A percentile compares a stretch with the other conserved stretches of the same genome.
Conservation (phyloP, 2,329 filamentous ascomycete species). For the Fusarium sp. region DNA sequence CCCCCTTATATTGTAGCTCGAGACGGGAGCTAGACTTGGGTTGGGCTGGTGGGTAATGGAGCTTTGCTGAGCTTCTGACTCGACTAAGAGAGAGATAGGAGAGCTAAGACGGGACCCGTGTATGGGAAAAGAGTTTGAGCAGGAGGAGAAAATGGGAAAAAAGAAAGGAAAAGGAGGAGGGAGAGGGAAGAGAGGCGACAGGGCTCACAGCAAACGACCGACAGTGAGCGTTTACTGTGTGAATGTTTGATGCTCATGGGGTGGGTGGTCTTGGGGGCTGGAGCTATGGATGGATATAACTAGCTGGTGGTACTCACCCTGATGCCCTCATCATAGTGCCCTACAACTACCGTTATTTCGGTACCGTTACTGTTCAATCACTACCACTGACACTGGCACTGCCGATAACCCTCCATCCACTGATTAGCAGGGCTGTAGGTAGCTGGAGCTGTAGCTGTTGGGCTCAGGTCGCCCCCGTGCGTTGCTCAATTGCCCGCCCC, state of each 20-base stretch:
- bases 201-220: not conserved
- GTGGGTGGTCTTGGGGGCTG: not conserved
- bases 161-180: not conserved
- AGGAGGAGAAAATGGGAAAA: not conserved
- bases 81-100: not conserved
- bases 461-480: not conserved
- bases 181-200: constrained; percentile 10
- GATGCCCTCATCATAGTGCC: not conserved
- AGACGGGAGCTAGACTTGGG: not conserved
- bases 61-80: not conserved
- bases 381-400: constrained; percentile 1
- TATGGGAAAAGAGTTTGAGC: not conserved
- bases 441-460: not conserved
- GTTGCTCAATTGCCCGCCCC: constrained; percentile 16
- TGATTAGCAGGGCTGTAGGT: not conserved
- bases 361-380: not conserved
- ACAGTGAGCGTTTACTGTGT: not conserved
- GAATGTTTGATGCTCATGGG: not conserved
- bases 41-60: not conserved
- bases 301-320: not conserved
- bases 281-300: not conserved
- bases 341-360: not conserved
- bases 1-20: constrained; percentile 1
- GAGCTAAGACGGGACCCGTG: not conserved
- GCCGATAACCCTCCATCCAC: not conserved